Percentiles rank a stretch among this genome's conserved stretches.
phyloP scores from a whole-genome alignment of 805 yeast species.

The Komagataella populi region DNA sequence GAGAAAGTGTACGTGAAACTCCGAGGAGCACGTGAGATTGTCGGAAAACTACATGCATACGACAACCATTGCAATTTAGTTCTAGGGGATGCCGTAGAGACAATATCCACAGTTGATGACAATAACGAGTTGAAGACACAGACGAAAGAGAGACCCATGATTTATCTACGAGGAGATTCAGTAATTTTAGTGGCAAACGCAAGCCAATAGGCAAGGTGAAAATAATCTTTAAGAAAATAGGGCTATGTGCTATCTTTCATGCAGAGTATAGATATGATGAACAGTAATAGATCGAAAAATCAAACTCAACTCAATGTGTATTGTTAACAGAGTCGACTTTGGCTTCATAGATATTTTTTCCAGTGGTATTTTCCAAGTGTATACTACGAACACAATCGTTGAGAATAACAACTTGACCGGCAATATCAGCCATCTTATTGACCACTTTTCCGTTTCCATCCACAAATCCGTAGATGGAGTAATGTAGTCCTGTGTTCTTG shows the following conservation, averaged over 20 bases:
- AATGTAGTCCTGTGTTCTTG: constrained; percentile 59
- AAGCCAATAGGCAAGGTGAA: neutral
- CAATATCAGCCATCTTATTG: constrained; percentile 56
- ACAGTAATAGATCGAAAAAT: neutral
- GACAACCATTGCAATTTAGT: constrained; percentile 97
- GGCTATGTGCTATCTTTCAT: neutral
- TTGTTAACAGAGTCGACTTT: constrained; percentile 8
- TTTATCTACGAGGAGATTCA: constrained; percentile 95
- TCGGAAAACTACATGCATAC: constrained; percentile 84
- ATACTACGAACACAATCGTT: constrained; percentile 59
- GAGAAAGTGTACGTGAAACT: constrained; percentile 79
- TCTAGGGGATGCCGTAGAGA: constrained; percentile 83
- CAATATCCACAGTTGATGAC: constrained; percentile 46
- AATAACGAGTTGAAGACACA: constrained; percentile 18
- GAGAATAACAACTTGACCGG: constrained; percentile 65
- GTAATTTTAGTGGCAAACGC: constrained; percentile 56
- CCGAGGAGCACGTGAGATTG: constrained; percentile 87
- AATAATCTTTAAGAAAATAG: too few species aligned
- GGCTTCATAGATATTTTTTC: constrained; percentile 16
- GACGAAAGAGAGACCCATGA: constrained; percentile 65
- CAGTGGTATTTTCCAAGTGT: constrained; percentile 31
- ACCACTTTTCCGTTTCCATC: constrained; percentile 67
- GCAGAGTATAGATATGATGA: neutral
- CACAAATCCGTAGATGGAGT: constrained; percentile 75
- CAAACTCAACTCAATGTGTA: neutral